These are phyloP conservation scores for Leccinum boreale DNA, from an alignment of 768 basidiomycete genomes.

Conservation along the genomic window DNA sequence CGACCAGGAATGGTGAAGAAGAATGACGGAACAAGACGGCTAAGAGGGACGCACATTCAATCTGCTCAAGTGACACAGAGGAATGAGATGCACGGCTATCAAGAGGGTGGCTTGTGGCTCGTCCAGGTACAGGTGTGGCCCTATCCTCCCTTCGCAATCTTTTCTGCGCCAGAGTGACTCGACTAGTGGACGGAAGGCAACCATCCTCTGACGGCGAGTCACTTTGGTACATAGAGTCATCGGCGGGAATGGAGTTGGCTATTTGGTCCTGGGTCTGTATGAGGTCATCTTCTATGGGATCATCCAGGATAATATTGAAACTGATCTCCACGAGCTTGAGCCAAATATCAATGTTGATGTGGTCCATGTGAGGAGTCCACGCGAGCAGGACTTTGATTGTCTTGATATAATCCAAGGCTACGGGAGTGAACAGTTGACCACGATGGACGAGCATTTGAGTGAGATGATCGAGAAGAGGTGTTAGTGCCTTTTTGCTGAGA, in stretches of 20 bases:
- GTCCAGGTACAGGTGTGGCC: slow-evolving; percentile 18
- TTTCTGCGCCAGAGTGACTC: slow-evolving; percentile 20
- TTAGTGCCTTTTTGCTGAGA: slow-evolving; percentile 54
- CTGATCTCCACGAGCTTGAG: slow-evolving; percentile 59
- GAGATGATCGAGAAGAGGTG: slow-evolving; percentile 63
- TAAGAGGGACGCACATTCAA: slow-evolving; percentile 69
- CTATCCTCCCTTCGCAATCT: slow-evolving; percentile 22
- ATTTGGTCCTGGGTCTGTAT: slow-evolving; percentile 25
- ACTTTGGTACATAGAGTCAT: slow-evolving; percentile 33
- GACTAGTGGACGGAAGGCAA: slow-evolving; percentile 30
- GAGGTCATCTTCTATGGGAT: slow-evolving; percentile 39
- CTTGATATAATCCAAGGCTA: slow-evolving; percentile 82
- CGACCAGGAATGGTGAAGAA: slow-evolving; percentile 53
- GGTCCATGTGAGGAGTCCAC: slow-evolving; percentile 76
- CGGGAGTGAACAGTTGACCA: slow-evolving; percentile 52
- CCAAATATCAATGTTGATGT: slow-evolving; percentile 66
- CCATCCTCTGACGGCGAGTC: slow-evolving; percentile 31
- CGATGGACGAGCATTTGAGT: slow-evolving; percentile 53
- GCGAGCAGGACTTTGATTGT: slow-evolving; percentile 62
- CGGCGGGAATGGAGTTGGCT: slow-evolving; percentile 6
- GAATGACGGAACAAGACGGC: slow-evolving; percentile 56
- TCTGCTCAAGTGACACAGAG: slow-evolving; percentile 53
- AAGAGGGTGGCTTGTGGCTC: slow-evolving; percentile 16
- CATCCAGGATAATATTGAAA: slow-evolving; percentile 76
- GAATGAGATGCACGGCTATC: slow-evolving; percentile 23